phyloP scores from a whole-genome alignment of 257 asterid genomes.

The Nicotiana benthamiana region DNA sequence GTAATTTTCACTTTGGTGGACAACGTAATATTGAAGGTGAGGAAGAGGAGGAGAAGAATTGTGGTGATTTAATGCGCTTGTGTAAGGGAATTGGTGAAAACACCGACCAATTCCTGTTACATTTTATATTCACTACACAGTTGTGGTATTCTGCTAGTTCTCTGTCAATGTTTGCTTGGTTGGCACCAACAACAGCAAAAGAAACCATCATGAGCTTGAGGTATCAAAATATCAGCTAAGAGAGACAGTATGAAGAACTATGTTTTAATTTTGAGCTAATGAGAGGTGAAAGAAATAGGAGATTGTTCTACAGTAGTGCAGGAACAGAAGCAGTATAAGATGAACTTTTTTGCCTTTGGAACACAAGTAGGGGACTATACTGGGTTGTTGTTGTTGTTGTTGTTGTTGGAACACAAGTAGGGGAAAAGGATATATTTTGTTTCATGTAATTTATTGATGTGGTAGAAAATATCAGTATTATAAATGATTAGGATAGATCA shows the following conservation, averaged over 20 bases:
- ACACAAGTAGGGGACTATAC: not conserved
- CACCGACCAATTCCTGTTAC: not conserved
- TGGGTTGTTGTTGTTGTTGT: too few relatives aligned
- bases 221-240: not conserved
- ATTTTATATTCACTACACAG: not conserved
- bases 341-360: not conserved
- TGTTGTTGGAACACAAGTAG: not conserved
- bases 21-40: not conserved
- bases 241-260: not conserved
- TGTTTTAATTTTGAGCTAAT: not conserved
- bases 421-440: not conserved
- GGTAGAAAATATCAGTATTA: not conserved
- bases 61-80: not conserved
- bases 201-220: not conserved
- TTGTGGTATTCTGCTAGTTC: not conserved
- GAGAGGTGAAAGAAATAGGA: not conserved
- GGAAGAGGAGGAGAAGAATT: not conserved
- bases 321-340: not conserved
- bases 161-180: not conserved
- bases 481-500: not conserved
- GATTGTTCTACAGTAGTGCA: not conserved
- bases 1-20: not conserved
- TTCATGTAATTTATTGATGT: not conserved
- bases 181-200: not conserved
- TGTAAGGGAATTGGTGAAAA: not conserved